phyloP scores from a whole-genome alignment of 2,329 filamentous ascomycete genomes.

The Aureobasidium sp. region DNA sequence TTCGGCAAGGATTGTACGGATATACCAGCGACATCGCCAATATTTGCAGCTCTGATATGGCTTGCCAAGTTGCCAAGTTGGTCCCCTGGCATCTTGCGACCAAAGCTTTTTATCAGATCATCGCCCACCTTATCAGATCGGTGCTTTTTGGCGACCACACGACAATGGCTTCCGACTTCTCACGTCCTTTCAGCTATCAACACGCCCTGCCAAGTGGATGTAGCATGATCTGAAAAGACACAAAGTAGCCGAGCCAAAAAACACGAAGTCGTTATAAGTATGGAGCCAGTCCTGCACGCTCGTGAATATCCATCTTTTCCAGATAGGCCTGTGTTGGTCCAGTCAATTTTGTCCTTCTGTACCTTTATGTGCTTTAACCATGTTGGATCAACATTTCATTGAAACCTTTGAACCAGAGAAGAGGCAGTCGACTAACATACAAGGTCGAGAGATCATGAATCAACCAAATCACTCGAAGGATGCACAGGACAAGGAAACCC shows the following conservation, averaged over 20 bases:
- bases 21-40: background rate
- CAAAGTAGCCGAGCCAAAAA: background rate
- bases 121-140: background rate
- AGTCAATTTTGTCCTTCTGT: background rate
- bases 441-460: background rate
- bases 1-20: background rate
- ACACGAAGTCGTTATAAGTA: background rate
- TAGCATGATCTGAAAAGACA: background rate
- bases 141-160: background rate
- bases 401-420: background rate
- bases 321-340: background rate
- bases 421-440: background rate
- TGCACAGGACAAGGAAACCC: background rate
- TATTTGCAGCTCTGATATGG: background rate
- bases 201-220: background rate
- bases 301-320: background rate
- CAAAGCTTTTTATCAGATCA: constrained; percentile 11
- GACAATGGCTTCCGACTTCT: background rate
- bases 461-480: background rate
- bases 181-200: background rate
- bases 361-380: background rate
- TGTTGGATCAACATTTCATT: background rate
- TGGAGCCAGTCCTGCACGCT: background rate
- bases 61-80: background rate
- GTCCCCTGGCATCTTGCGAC: background rate